Conservation (phyloP, 768 basidiomycete species). For the Collybiopsis luxurians region DNA sequence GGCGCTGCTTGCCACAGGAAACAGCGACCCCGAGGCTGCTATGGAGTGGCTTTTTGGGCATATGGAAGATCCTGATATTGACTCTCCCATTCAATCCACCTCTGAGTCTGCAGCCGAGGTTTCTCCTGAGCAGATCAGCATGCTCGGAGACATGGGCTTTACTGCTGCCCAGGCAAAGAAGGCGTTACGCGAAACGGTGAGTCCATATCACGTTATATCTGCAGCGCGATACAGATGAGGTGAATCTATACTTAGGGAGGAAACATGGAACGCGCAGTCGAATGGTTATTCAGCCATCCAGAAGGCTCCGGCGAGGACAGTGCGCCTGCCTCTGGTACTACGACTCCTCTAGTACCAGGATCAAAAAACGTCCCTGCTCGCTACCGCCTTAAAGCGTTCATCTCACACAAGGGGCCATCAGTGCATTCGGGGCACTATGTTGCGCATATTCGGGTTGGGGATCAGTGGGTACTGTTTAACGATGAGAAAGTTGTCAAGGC, state of each 20-base stretch:
- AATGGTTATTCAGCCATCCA: constrained; percentile 95
- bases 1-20: constrained; percentile 86
- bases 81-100: constrained; percentile 58
- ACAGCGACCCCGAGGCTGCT: constrained; percentile 63
- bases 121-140: constrained; percentile 62
- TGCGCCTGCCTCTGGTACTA: constrained; percentile 19
- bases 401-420: constrained; percentile 95
- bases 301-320: constrained; percentile 75
- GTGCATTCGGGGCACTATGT: constrained; percentile 96
- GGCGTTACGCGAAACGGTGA: constrained; percentile 81
- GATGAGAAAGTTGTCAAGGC: constrained; percentile 95
- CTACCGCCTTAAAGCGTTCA: constrained; percentile 87
- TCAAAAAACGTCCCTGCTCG: constrained; percentile 62
- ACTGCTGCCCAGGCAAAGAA: constrained; percentile 78
- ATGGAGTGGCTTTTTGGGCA: constrained; percentile 97
- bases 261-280: constrained; percentile 82
- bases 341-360: constrained; percentile 35
- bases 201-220: constrained; percentile 22
- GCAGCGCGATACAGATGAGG: not conserved
- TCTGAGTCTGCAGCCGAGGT: constrained; percentile 47
- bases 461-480: constrained; percentile 88
- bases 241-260: too few relatives aligned
- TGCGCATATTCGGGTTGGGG: constrained; percentile 63
- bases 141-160: constrained; percentile 93
- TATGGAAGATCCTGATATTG: constrained; percentile 96